Percentiles rank a stretch among this genome's conserved stretches.
These are phyloP conservation scores for Eutypa lata DNA, from an alignment of 2,329 filamentous ascomycete genomes.

Conservation along the genomic window DNA sequence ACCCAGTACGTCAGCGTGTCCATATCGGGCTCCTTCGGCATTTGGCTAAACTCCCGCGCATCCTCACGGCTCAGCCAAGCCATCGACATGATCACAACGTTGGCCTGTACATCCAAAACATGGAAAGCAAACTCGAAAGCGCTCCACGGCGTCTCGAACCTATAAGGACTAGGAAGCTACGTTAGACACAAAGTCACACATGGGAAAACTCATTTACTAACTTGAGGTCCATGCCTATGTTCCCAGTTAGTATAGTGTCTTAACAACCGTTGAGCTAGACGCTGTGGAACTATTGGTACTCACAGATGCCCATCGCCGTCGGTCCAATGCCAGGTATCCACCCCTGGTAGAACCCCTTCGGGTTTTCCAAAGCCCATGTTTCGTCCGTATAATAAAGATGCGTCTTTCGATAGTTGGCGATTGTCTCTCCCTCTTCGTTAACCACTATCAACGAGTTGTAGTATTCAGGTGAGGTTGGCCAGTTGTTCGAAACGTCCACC, in stretches of 20 bases:
- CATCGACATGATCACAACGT: constrained; percentile 70
- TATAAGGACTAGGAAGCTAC: constrained; percentile 40
- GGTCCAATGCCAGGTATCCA: constrained; percentile 46
- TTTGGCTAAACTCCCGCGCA: constrained; percentile 41
- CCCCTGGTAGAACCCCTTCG: constrained; percentile 46
- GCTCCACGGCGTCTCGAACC: constrained; percentile 47
- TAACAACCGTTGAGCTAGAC: constrained; percentile 1
- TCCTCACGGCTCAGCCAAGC: constrained; percentile 68
- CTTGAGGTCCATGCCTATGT: constrained; percentile 59
- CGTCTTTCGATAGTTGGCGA: constrained; percentile 59
- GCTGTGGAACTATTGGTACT: constrained; percentile 20
- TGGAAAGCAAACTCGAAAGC: constrained; percentile 54
- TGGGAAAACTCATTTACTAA: constrained; percentile 25
- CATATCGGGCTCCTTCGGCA: constrained; percentile 61
- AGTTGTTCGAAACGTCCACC: constrained; percentile 47
- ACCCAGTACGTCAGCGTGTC: constrained; percentile 76
- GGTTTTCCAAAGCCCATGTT: constrained; percentile 57
- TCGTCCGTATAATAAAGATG: constrained; percentile 60
- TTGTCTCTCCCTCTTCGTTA: constrained; percentile 55
- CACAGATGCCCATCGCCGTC: constrained; percentile 59
- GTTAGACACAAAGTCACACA: constrained; percentile 16
- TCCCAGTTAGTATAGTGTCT: constrained; percentile 8
- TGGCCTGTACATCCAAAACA: constrained; percentile 52
- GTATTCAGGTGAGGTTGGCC: constrained; percentile 44
- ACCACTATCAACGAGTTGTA: constrained; percentile 51